Evolutionary conservation across 306 rosid species (phyloP).

Genomic region (Lathyrus sativus): DNA sequence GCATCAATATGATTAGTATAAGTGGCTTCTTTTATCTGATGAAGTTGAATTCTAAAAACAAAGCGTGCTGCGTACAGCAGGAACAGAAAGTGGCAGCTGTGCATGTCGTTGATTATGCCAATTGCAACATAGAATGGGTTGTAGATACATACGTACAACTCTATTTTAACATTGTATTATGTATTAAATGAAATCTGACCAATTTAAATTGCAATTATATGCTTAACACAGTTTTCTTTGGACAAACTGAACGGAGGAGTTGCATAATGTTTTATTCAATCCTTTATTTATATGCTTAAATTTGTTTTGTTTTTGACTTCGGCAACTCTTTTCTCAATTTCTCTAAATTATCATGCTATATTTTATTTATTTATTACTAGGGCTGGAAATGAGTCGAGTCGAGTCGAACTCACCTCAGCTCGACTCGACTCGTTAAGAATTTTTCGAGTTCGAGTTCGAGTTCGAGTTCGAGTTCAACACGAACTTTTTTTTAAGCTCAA

Average conservation of each 20-base stretch:
- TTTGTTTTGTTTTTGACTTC: background rate
- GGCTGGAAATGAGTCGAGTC: no score
- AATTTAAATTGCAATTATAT: background rate
- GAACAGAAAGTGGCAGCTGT: background rate
- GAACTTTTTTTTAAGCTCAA: no score
- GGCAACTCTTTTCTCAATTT: no score
- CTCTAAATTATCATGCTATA: no score
- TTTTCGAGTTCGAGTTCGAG: no score
- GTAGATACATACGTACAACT: background rate
- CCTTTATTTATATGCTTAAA: background rate
- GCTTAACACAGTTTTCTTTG: background rate
- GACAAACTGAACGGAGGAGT: slow-evolving; percentile 12
- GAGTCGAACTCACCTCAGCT: no score
- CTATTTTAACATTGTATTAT: background rate
- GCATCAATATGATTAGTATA: background rate
- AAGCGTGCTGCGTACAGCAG: background rate
- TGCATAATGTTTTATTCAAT: background rate
- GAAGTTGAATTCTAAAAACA: background rate
- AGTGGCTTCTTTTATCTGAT: background rate
- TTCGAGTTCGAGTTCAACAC: no score
- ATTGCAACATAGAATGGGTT: background rate
- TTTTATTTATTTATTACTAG: background rate
- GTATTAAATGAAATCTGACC: background rate
- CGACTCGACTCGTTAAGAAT: no score
- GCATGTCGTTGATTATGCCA: background rate